Base-by-base conservation (phyloP, 1,284 basidiomycete genomes). In the Sutorius eximius region DNA sequence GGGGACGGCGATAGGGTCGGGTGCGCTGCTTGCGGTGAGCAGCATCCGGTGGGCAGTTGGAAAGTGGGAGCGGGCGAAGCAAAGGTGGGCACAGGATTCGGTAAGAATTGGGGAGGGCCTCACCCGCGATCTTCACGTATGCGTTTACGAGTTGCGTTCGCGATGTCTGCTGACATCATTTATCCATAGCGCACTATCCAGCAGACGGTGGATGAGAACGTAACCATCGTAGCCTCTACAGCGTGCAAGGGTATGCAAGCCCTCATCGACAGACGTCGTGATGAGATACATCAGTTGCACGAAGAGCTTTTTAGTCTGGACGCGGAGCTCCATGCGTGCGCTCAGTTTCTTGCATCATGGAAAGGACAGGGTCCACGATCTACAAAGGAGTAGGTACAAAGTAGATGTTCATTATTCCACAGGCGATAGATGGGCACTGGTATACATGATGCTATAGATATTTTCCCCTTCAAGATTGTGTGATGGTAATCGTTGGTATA, bases 71-170 rank as follows among this genome's bases (percentile, higher is more conserved):
- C 80, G 75, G 59, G 85, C 85, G 3, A 88, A 91, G 70, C 75
- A 67, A 51, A 74, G 71, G 47, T 95, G 91, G 86, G 83, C 83
- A 83, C 77, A 77, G 50, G 89, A 93, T 68, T 91, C 86, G 78
- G 67, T 69, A 32, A 76, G 93, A 42, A 79, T 93, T 4, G 82
- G 82, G 5, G 77, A 82, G 49, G 89, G 91, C 10, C 72, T 92
- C 48, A 80, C 82, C 58, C 78, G 87, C 46, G 92, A 95, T 73
- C 70, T 93, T 16, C 76, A 80, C 74, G 90, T 88, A 63, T 46
- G 78, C 8, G 30, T 41, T 70, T 42, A 9, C 41, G 7, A 38
- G 9, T 43, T 43, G 45, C 32, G 37, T 22, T 40, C 22, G 36
- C n/a, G n/a, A 18, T 36, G 38, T 37, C 24, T 10, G 36, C 52